Evolutionary conservation across 169 alveolate genomes (phyloP).

Genomic region (Plasmodium gallinaceum): DNA sequence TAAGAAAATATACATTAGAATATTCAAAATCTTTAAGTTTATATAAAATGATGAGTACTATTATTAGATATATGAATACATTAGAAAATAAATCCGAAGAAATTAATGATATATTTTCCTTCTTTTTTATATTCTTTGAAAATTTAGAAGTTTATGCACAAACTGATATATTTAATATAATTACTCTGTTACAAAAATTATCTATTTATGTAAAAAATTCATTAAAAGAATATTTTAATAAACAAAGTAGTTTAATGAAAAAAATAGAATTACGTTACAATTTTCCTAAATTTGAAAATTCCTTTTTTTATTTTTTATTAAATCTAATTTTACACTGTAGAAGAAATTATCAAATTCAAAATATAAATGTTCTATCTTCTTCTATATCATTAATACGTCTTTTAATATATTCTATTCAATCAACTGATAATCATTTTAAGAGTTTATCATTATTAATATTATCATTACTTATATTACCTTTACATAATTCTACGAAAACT

Average conservation of each 20-base stretch:
- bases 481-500: constrained; percentile 29
- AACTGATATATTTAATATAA: constrained; percentile 69
- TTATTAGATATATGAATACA: constrained; percentile 69
- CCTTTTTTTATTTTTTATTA: constrained; percentile 64
- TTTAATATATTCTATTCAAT: constrained; percentile 43
- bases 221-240: constrained; percentile 23
- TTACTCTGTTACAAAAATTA: constrained; percentile 52
- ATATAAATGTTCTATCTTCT: constrained; percentile 54
- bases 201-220: constrained; percentile 47
- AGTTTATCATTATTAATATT: constrained; percentile 55
- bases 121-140: constrained; percentile 72
- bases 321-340: constrained; percentile 62
- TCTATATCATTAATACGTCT: constrained; percentile 55
- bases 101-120: constrained; percentile 58
- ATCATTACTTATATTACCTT: constrained; percentile 69
- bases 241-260: neutral
- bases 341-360: constrained; percentile 63
- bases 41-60: constrained; percentile 71
- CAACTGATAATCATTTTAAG: constrained; percentile 47
- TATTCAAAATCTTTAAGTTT: constrained; percentile 32
- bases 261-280: neutral
- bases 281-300: constrained; percentile 59
- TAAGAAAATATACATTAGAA: constrained; percentile 43
- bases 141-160: constrained; percentile 60
- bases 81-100: constrained; percentile 43